Evolutionary conservation across 768 basidiomycete species (phyloP).

Genomic region (Leucogyrophana mollusca): DNA sequence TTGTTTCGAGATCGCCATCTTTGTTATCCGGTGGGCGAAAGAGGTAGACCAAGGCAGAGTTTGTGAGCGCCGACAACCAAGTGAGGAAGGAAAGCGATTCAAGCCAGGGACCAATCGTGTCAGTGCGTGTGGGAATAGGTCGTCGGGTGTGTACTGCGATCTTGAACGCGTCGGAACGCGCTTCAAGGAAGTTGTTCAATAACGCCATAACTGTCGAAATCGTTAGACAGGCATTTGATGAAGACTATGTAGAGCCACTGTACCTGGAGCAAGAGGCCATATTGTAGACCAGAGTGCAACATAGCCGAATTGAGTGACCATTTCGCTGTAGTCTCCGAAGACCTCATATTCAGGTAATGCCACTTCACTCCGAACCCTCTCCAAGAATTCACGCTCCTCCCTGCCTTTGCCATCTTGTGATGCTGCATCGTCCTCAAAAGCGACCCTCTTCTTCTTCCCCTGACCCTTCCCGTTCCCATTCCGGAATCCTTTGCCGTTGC

Average conservation of each 20-base stretch:
- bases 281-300: slow-evolving; percentile 90
- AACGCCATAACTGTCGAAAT: slow-evolving; percentile 64
- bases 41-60: slow-evolving; percentile 88
- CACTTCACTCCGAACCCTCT: slow-evolving; percentile 73
- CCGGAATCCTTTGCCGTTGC: slow-evolving; percentile 40
- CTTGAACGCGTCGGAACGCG: slow-evolving; percentile 94
- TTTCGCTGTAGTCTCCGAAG: slow-evolving; percentile 91
- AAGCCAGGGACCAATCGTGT: slow-evolving; percentile 94
- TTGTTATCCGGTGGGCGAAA: slow-evolving; percentile 55
- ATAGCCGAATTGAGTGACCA: slow-evolving; percentile 96
- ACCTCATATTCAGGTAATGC: slow-evolving; percentile 78
- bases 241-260: not conserved
- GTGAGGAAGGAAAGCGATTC: slow-evolving; percentile 83
- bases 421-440: slow-evolving; percentile 61
- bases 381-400: slow-evolving; percentile 79
- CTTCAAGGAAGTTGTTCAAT: slow-evolving; percentile 89
- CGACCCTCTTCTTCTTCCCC: slow-evolving; percentile 62
- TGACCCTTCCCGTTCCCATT: slow-evolving; percentile 17
- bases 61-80: slow-evolving; percentile 87
- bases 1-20: not conserved
- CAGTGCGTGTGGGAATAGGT: slow-evolving; percentile 83
- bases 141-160: slow-evolving; percentile 82
- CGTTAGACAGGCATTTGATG: not conserved
- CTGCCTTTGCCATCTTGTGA: slow-evolving; percentile 33
- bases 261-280: slow-evolving; percentile 87